phyloP scores from a whole-genome alignment of 1,139 yeast genomes.

The Candida glucosophila region DNA sequence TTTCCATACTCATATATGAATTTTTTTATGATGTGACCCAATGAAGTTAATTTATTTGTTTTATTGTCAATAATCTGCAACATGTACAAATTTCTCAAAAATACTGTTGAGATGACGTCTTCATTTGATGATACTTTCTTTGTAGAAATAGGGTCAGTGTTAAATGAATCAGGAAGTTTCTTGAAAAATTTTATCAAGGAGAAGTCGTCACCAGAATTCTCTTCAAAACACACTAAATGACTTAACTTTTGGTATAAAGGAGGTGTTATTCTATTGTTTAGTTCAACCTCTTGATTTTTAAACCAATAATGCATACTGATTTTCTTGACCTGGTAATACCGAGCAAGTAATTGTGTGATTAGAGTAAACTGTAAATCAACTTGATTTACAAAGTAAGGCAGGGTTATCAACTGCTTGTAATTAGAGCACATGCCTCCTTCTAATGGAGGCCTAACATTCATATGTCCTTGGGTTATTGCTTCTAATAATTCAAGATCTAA shows the following conservation, averaged over 20 bases:
- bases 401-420: conserved; percentile 47
- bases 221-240: conserved; percentile 21
- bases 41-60: conserved; percentile 34
- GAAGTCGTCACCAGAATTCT: conserved; percentile 17
- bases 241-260: conserved; percentile 21
- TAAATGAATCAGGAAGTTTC: conserved; percentile 11
- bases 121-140: conserved; percentile 27
- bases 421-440: conserved; percentile 56
- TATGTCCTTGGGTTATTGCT: conserved; percentile 57
- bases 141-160: conserved; percentile 7
- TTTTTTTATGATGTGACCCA: conserved; percentile 48
- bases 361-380: conserved; percentile 60
- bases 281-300: conserved; percentile 36
- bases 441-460: conserved; percentile 59
- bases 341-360: conserved; percentile 64
- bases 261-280: conserved; percentile 48
- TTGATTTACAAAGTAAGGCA: conserved; percentile 34
- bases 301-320: conserved; percentile 55
- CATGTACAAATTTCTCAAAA: conserved; percentile 50
- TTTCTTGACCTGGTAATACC: conserved; percentile 78
- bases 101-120: conserved; percentile 53
- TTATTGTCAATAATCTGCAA: conserved; percentile 45
- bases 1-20: conserved; percentile 15
- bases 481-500: conserved; percentile 59
- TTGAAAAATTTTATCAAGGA: conserved; percentile 26